These are phyloP conservation scores for Groenewaldozyma salmanticensis DNA, from an alignment of 805 yeast species.

Conservation along the genomic window DNA sequence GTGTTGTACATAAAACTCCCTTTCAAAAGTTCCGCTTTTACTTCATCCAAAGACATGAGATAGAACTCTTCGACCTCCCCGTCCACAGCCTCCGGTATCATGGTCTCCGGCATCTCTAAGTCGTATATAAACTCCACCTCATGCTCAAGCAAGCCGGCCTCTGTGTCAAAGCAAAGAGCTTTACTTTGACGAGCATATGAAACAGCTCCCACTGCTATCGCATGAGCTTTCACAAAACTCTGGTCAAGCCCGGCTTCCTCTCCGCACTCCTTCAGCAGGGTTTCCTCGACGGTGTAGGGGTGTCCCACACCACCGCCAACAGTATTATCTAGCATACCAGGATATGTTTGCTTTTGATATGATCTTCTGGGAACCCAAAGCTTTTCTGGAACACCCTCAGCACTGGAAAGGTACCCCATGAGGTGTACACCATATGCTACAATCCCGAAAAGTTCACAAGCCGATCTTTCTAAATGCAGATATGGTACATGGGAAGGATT, in stretches of 20 bases:
- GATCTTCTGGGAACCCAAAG: slow-evolving; percentile 84
- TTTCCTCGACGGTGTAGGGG: slow-evolving; percentile 66
- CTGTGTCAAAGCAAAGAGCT: slow-evolving; percentile 10
- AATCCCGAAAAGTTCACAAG: slow-evolving; percentile 73
- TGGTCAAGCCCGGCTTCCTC: slow-evolving; percentile 82
- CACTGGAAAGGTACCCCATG: slow-evolving; percentile 61
- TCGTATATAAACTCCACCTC: slow-evolving; percentile 82
- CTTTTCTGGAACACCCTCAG: slow-evolving; percentile 30
- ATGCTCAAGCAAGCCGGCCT: slow-evolving; percentile 64
- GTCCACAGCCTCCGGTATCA: slow-evolving; percentile 51
- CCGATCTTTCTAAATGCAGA: slow-evolving; percentile 66
- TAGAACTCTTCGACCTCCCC: slow-evolving; percentile 69
- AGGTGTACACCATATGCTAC: slow-evolving; percentile 86
- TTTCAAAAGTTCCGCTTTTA: slow-evolving; percentile 36
- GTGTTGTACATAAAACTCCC: slow-evolving; percentile 86
- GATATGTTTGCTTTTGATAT: slow-evolving; percentile 71
- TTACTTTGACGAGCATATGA: slow-evolving; percentile 37
- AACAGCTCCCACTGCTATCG: slow-evolving; percentile 51
- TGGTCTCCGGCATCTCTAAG: slow-evolving; percentile 39
- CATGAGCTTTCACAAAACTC: slow-evolving; percentile 37
- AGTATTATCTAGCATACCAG: slow-evolving; percentile 84
- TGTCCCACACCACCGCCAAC: slow-evolving; percentile 92
- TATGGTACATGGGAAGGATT: slow-evolving; percentile 48
- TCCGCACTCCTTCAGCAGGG: slow-evolving; percentile 72
- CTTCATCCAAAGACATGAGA: slow-evolving; percentile 52